A percentile compares a stretch with the other conserved stretches of the same genome.
Evolutionary conservation across 208 protist species (phyloP).

Genomic region (Strigomonas culicis): DNA sequence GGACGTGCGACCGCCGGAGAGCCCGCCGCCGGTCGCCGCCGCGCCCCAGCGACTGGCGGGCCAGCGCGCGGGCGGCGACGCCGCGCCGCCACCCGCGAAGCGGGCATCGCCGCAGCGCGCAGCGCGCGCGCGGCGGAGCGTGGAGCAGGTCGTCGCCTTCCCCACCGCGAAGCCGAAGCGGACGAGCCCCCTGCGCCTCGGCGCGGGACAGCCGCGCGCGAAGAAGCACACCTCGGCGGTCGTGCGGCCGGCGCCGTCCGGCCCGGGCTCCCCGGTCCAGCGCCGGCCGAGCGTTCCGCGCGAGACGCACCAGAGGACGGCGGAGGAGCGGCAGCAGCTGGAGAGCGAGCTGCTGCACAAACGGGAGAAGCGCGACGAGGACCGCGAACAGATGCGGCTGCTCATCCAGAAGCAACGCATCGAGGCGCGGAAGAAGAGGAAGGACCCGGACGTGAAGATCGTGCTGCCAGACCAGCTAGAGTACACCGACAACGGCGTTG

Average conservation of each 20-base stretch:
- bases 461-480: conserved; percentile 46
- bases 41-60: neutral
- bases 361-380: conserved; percentile 58
- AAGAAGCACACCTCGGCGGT: conserved; percentile 12
- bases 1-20: conserved; percentile 15
- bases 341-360: conserved; percentile 41
- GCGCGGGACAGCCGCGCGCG: neutral
- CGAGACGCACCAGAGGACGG: conserved; percentile 16
- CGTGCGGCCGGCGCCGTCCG: conserved; percentile 3
- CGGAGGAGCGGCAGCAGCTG: conserved; percentile 24
- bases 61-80: no score
- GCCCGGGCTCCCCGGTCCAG: conserved; percentile 20
- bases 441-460: conserved; percentile 53
- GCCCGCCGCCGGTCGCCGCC: neutral
- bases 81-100: conserved; percentile 9
- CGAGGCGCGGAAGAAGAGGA: conserved; percentile 37
- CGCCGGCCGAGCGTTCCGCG: conserved; percentile 45
- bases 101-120: neutral
- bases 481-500: conserved; percentile 17
- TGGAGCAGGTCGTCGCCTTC: neutral
- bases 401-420: conserved; percentile 63
- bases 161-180: neutral
- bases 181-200: neutral
- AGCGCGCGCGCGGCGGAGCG: conserved; percentile 4
- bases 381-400: conserved; percentile 69